phyloP scores from a whole-genome alignment of 495 filamentous ascomycete species.

The Clohesyomyces aquaticus region DNA sequence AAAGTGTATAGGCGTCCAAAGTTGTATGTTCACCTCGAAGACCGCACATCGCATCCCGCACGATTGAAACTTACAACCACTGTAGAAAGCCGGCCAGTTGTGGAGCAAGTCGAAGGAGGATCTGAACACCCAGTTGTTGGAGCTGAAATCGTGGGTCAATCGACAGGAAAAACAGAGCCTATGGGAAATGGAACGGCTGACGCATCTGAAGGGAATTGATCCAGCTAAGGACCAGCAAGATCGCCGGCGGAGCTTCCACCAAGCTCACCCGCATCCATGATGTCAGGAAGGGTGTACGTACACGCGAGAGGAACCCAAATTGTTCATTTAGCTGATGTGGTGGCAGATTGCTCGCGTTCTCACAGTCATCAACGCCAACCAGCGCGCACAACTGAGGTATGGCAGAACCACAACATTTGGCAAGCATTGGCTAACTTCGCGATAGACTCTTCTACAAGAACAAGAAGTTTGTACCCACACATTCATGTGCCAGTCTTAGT shows the following conservation, averaged over 20 bases:
- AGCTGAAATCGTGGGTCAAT: constrained; percentile 48
- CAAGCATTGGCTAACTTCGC: not conserved
- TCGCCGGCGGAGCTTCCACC: constrained; percentile 83
- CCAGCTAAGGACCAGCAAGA: constrained; percentile 69
- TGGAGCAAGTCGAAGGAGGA: constrained; percentile 99
- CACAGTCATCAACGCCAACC: constrained; percentile 99
- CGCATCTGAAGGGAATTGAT: constrained; percentile 77
- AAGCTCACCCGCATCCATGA: constrained; percentile 99
- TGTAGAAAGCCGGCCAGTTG: constrained; percentile 93
- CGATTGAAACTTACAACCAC: constrained; percentile 33
- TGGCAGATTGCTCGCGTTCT: constrained; percentile 83
- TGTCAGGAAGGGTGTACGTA: constrained; percentile 79
- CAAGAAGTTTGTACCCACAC: constrained; percentile 97
- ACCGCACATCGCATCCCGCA: not conserved
- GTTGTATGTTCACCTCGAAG: constrained; percentile 25
- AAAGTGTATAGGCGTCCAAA: constrained; percentile 27
- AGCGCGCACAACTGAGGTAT: constrained; percentile 82
- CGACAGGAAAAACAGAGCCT: not conserved
- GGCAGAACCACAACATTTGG: not conserved
- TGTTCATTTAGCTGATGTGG: not conserved
- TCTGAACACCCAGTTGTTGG: constrained; percentile 86
- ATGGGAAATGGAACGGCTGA: constrained; percentile 34
- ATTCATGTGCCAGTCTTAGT: constrained; percentile 67
- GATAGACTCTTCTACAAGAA: constrained; percentile 91
- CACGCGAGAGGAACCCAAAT: not conserved